Conservation (phyloP, 495 filamentous ascomycete genomes). For the Penicillium bialowiezense region DNA sequence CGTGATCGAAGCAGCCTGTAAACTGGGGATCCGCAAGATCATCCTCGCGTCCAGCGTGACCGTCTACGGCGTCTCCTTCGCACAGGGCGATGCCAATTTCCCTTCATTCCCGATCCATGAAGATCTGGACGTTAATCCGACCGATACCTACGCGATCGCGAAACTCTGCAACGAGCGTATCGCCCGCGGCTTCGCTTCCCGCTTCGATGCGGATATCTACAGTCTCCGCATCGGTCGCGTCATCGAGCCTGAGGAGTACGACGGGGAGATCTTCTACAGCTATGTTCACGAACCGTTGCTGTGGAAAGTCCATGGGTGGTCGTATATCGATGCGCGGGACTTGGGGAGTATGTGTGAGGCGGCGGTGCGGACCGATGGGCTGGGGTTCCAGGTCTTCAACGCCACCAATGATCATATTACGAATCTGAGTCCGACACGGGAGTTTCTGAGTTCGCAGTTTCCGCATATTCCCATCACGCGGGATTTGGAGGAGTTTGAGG, state of each 20-base stretch:
- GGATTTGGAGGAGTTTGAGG: slow-evolving; percentile 52
- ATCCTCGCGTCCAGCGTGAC: slow-evolving; percentile 54
- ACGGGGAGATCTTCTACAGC: slow-evolving; percentile 40
- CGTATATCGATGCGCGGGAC: slow-evolving; percentile 57
- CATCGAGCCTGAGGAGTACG: slow-evolving; percentile 56
- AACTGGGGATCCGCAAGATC: slow-evolving; percentile 56
- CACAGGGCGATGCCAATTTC: slow-evolving; percentile 52
- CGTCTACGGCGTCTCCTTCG: slow-evolving; percentile 56
- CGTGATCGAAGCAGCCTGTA: slow-evolving; percentile 57
- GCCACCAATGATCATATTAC: slow-evolving; percentile 57
- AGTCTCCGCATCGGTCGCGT: slow-evolving; percentile 55
- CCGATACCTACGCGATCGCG: slow-evolving; percentile 54
- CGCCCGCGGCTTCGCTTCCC: slow-evolving; percentile 48
- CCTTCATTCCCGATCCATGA: slow-evolving; percentile 54
- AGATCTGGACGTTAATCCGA: slow-evolving; percentile 47
- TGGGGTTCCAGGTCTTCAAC: slow-evolving; percentile 60
- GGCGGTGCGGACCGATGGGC: slow-evolving; percentile 25
- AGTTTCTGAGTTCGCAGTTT: slow-evolving; percentile 38
- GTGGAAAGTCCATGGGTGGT: slow-evolving; percentile 57
- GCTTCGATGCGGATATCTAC: slow-evolving; percentile 56
- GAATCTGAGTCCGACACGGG: slow-evolving; percentile 13
- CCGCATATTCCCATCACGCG: slow-evolving; percentile 45
- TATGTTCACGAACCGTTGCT: slow-evolving; percentile 48
- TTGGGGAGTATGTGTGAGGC: slow-evolving; percentile 43
- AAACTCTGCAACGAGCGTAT: slow-evolving; percentile 56